phyloP scores from a whole-genome alignment of 768 basidiomycete species.

The Suillus americanus region DNA sequence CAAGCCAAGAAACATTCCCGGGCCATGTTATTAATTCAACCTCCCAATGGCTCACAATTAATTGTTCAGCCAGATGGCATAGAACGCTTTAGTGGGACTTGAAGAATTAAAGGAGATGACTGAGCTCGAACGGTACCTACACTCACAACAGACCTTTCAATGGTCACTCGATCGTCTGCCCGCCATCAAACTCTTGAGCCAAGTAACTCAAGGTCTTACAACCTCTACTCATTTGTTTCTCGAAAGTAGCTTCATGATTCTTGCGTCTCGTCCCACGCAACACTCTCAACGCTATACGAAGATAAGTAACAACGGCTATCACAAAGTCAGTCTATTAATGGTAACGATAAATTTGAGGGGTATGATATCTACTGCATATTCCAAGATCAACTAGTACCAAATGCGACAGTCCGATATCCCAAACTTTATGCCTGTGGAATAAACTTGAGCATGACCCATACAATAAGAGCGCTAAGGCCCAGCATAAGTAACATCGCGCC shows the following conservation, averaged over 20 bases:
- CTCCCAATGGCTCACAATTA: too few species aligned
- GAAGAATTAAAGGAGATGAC: too few species aligned
- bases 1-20: too few species aligned
- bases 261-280: background rate
- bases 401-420: background rate
- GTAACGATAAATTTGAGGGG: background rate
- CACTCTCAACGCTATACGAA: background rate
- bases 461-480: constrained; percentile 20
- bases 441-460: constrained; percentile 24
- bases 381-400: background rate
- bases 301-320: background rate
- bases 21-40: too few species aligned
- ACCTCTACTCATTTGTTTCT: background rate
- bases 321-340: background rate
- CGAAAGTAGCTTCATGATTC: background rate
- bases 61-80: too few species aligned
- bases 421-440: background rate
- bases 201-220: background rate
- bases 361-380: background rate
- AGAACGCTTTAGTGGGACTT: too few species aligned
- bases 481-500: constrained; percentile 29
- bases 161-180: background rate
- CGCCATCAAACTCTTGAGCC: background rate
- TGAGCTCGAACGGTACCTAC: background rate
- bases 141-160: background rate